Evolutionary conservation across 2,329 filamentous ascomycete genomes (phyloP), one percentile per base, ranked within the genome.

Genomic region (Ceratocystis harringtonii): DNA sequence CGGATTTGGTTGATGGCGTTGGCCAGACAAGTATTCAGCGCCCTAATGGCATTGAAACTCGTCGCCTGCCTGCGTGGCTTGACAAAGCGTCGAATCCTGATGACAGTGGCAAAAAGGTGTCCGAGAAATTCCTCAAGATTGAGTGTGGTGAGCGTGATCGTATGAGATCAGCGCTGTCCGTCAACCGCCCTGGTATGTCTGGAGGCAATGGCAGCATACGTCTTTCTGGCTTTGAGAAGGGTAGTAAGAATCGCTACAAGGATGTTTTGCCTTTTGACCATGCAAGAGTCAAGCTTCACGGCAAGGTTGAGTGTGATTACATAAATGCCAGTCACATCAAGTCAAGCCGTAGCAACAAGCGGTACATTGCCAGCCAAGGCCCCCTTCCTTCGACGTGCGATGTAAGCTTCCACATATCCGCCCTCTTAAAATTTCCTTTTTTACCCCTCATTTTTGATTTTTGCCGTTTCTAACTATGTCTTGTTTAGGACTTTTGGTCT

Each of bases 201-300:
- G 44, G 28, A 6, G 68, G 66, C 17, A 69, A 67, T 70, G 69
- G 75, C 25, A 30, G 52, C 30, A 83, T 95, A 6, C 87, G 90
- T 70, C 84, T 99, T 63, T 94, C 89, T 0, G 94, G 94, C 6
- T 88, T 99, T 36, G 94, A 99, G 72, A 94, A 96, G 74, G 94
- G 94, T 6, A 84, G 81, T 19, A 97, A 97, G 78, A 99, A 99
- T 71, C 84, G 94, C 7, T 99, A 99, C 78, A 97, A 96, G 77
- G 95, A 96, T 70, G 96, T 97, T 65, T 86, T 95, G 76, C 94
- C 94, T 0, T 99, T 95, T 73, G 92, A 97, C 72, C 94, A 99
- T 74, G 86, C 90, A 2, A 81, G 94, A 67, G 94, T 99, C 64
- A 90, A 84, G 69, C 76, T 99, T 60, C 81, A 88, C 69, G 83